These are phyloP conservation scores for Adansonia gregorii DNA, from an alignment of 441 rosid genomes.

Conservation along the genomic window DNA sequence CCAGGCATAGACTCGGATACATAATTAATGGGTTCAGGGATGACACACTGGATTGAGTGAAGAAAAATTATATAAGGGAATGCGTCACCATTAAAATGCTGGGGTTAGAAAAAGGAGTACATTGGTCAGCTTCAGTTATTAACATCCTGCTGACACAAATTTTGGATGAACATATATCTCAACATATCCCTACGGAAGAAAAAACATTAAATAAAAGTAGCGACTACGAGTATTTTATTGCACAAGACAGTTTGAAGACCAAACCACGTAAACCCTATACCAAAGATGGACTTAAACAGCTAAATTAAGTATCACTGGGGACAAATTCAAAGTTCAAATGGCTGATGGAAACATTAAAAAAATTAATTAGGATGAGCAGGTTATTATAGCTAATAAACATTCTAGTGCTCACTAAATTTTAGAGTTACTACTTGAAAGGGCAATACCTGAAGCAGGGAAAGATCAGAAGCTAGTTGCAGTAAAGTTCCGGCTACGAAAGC, in stretches of 20 bases:
- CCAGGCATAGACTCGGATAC: neutral
- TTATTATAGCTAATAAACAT: neutral
- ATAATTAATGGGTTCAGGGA: neutral
- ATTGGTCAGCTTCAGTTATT: neutral
- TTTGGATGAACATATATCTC: neutral
- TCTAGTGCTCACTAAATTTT: neutral
- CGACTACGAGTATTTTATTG: neutral
- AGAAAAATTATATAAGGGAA: neutral
- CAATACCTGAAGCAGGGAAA: conserved; percentile 79
- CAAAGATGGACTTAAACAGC: neutral
- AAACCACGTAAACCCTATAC: neutral
- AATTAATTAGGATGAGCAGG: conserved; percentile 7
- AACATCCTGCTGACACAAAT: neutral
- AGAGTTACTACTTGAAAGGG: neutral
- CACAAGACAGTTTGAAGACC: neutral
- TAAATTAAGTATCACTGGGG: neutral
- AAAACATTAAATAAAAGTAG: neutral
- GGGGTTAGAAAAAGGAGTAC: neutral
- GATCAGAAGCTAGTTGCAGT: conserved; percentile 61
- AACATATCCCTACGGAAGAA: neutral
- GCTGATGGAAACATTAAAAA: neutral
- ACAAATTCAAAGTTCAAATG: neutral
- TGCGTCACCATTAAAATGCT: neutral
- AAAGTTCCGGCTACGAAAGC: conserved; percentile 89
- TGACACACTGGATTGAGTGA: neutral